Base-by-base conservation (phyloP, 352 stramenopile genomes). In the Pythium volutum region DNA sequence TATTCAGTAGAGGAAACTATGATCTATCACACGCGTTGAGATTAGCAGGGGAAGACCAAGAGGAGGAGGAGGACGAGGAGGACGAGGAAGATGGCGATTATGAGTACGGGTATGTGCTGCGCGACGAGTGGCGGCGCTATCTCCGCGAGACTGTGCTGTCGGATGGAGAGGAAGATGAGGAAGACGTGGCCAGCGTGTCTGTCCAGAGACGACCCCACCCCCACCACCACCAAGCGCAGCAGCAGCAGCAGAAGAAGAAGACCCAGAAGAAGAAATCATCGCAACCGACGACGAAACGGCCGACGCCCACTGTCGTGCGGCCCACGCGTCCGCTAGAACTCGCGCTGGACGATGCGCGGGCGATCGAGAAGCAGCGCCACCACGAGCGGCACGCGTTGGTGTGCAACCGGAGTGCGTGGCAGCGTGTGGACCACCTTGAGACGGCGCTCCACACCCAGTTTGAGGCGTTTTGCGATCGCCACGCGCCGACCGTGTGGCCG, bases 21-120 rank as follows among this genome's bases (percentile, higher is more conserved):
- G 18, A 16, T 43, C 1, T 15, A 4, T 10, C 36, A 16, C 6
- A 6, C 36, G 36, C 16, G 36, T 43, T 29, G 14, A 16, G n/a
- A 16, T 16, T 5, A n/a, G 8, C 10, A 36, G 31, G 31, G 10
- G 10, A 36, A 8, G 31, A 11, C 31, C 31, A 42, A 4, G 39
- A 26, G 6, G 42, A 20, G 25, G 54, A 53, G n/a, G 33, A 46
- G 25, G 59, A 66, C 8, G 22, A 60, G 7, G 55, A 57, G 4
- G 55, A 46, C 10, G 71, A 68, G 0, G 69, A 70, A 3, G 71
- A 74, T 16, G 70, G 59, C 20, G 84, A 88, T 46, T 91, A 76
- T 56, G 82, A 91, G 50, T 91, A 88, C 38, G 76, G 66, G 25
- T 92, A 81, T 42, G 76, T 91, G 47, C 55, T 94, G 54, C 86